Evolutionary conservation across 1,139 yeast genomes (phyloP).

Genomic region (Scheffersomyces titani): DNA sequence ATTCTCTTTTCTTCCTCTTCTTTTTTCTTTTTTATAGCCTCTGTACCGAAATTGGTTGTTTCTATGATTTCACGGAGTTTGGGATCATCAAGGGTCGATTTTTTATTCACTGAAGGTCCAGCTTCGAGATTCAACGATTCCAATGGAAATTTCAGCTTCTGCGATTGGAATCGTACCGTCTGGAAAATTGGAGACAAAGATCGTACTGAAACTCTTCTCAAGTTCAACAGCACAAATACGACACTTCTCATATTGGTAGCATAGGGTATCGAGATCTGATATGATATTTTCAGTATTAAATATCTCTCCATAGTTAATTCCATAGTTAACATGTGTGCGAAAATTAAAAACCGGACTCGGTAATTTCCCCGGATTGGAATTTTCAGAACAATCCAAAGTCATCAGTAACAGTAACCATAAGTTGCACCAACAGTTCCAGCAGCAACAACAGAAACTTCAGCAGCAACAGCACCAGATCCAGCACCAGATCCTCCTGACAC

Average conservation of each 20-base stretch:
- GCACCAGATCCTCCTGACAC: not conserved
- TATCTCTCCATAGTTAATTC: too few species aligned
- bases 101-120: not conserved
- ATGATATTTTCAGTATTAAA: too few species aligned
- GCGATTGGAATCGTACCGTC: not conserved
- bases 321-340: not conserved
- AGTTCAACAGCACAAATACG: not conserved
- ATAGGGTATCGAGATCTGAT: not conserved
- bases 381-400: not conserved
- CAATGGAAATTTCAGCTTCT: not conserved
- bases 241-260: not conserved
- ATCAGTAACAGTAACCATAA: not conserved
- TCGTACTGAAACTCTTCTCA: not conserved
- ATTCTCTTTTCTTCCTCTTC: not conserved
- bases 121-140: not conserved
- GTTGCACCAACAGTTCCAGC: not conserved
- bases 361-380: not conserved
- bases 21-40: slow-evolving; percentile 7
- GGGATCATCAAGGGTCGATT: slow-evolving; percentile 10
- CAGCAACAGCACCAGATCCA: not conserved
- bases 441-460: not conserved
- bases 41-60: slow-evolving; percentile 20
- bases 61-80: slow-evolving; percentile 22
- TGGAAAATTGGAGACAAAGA: not conserved
- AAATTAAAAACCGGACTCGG: not conserved